phyloP scores from a whole-genome alignment of 169 alveolate genomes.

The Plasmodium vinckei region DNA sequence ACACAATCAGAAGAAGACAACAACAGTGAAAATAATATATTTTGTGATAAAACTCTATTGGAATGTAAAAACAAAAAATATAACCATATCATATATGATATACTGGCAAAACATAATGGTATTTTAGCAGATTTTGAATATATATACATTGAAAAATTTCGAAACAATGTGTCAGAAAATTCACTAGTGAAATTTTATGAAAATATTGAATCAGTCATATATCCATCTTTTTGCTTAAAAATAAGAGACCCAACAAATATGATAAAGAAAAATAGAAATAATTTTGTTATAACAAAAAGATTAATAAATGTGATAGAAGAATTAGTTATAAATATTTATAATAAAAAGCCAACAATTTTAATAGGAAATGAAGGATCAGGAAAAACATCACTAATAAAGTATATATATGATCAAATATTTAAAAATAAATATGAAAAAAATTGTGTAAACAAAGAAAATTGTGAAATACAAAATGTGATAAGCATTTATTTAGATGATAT shows the following conservation, averaged over 20 bases:
- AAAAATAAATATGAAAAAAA: constrained; percentile 14
- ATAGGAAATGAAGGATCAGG: constrained; percentile 75
- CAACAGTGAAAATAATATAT: neutral
- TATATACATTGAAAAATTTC: constrained; percentile 52
- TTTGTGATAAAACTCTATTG: neutral
- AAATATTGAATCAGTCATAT: constrained; percentile 26
- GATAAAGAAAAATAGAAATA: neutral
- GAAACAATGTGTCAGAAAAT: constrained; percentile 7
- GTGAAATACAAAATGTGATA: constrained; percentile 35
- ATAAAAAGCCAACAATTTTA: constrained; percentile 53
- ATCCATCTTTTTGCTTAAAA: constrained; percentile 41
- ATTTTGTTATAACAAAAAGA: constrained; percentile 49
- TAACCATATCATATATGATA: neutral
- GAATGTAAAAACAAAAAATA: neutral
- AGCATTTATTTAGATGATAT: constrained; percentile 86
- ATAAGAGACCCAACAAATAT: constrained; percentile 1
- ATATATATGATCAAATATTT: constrained; percentile 41
- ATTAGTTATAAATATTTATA: constrained; percentile 42
- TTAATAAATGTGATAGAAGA: constrained; percentile 17
- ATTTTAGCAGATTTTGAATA: constrained; percentile 15
- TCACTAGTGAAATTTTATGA: constrained; percentile 6
- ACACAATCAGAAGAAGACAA: no score
- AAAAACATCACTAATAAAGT: constrained; percentile 67
- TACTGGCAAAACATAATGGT: constrained; percentile 9
- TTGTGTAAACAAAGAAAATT: no score